phyloP scores from a whole-genome alignment of 73 alveolate genomes.

The Urostyla sp. region DNA sequence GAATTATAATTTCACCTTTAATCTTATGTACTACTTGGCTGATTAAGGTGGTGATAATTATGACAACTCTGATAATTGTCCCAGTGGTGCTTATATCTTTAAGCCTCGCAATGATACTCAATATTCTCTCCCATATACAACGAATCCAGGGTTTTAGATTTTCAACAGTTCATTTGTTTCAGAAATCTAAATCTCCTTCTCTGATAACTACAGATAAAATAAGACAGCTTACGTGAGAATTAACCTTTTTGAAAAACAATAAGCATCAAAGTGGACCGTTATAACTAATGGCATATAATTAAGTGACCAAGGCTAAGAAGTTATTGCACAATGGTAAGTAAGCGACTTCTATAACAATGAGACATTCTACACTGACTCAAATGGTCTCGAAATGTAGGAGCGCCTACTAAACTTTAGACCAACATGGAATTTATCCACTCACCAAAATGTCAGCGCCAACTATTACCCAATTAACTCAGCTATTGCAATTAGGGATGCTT shows the following conservation, averaged over 20 bases:
- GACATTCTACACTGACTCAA: constrained; percentile 85
- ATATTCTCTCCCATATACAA: constrained; percentile 4
- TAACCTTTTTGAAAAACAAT: not conserved
- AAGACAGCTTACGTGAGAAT: constrained; percentile 10
- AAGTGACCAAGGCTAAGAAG: constrained; percentile 23
- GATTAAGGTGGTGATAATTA: constrained; percentile 2
- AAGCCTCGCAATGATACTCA: constrained; percentile 2
- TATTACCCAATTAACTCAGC: constrained; percentile 94
- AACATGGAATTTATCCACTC: constrained; percentile 69
- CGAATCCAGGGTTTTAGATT: not conserved
- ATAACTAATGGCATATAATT: constrained; percentile 5
- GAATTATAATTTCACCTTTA: not conserved
- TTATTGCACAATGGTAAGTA: constrained; percentile 8
- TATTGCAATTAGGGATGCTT: constrained; percentile 74
- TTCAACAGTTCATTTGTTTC: not conserved
- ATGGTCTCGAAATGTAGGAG: constrained; percentile 81
- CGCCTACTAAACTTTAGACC: constrained; percentile 81
- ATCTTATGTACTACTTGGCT: constrained; percentile 27
- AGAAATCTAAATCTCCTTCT: not conserved
- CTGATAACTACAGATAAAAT: not conserved
- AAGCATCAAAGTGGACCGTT: not conserved
- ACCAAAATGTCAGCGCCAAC: constrained; percentile 87
- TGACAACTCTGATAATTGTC: not conserved
- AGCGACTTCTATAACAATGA: constrained; percentile 55
- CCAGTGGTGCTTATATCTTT: constrained; percentile 37